Evolutionary conservation across 139 green algal genomes (phyloP).

Genomic region (Volvox reticuliferus): DNA sequence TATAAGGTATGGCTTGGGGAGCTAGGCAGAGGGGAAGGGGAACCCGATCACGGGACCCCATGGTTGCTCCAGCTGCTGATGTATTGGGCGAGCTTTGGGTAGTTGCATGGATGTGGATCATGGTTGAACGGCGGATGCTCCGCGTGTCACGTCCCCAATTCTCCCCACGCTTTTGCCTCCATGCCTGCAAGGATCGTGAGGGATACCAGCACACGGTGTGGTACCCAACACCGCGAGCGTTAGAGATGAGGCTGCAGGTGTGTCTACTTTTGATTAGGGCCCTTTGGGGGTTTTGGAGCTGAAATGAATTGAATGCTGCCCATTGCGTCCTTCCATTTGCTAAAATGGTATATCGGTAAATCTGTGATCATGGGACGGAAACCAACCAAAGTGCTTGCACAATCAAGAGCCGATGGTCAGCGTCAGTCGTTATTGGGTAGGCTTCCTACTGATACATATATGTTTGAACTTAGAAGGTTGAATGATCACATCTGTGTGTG

Average conservation of each 20-base stretch:
- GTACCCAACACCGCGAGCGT: slow-evolving; percentile 61
- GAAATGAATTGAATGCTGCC: too few species aligned
- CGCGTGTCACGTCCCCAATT: too few species aligned
- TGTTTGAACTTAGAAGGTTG: too few species aligned
- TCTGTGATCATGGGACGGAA: too few species aligned
- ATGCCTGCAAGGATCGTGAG: slow-evolving; percentile 23
- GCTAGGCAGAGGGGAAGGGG: background rate
- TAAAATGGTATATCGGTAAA: too few species aligned
- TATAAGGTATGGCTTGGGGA: slow-evolving; percentile 39
- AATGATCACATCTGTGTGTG: too few species aligned
- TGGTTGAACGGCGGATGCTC: background rate
- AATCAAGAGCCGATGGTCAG: too few species aligned
- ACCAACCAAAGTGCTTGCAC: too few species aligned
- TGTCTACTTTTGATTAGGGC: background rate
- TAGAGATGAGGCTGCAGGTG: slow-evolving; percentile 62
- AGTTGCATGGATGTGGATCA: background rate
- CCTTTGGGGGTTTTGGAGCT: too few species aligned
- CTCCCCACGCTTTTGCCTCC: background rate
- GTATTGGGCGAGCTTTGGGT: background rate
- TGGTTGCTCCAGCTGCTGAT: background rate
- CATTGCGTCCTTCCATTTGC: too few species aligned
- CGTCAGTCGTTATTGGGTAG: too few species aligned
- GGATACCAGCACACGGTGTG: slow-evolving; percentile 50
- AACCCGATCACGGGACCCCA: background rate
- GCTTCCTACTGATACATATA: too few species aligned